A percentile compares a stretch with the other conserved stretches of the same genome.
Evolutionary conservation across 805 yeast species (phyloP).

Genomic region (Suhomyces sp.): DNA sequence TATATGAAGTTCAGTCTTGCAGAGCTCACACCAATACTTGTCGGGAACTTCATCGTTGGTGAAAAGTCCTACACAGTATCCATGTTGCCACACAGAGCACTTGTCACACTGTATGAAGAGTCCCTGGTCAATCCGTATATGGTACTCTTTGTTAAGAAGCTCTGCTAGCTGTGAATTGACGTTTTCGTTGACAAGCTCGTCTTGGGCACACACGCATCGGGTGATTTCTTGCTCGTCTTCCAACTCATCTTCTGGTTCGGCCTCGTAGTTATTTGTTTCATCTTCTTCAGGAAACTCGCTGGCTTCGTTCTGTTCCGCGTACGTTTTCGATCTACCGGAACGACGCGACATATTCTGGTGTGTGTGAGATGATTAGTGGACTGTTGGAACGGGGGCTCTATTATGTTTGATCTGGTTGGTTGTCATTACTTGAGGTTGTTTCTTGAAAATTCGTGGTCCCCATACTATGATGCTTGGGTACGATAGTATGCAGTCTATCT

Average conservation of each 20-base stretch:
- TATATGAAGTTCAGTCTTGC: conserved; percentile 82
- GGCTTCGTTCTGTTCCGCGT: conserved; percentile 14
- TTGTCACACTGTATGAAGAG: conserved; percentile 81
- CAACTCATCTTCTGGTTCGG: conserved; percentile 21
- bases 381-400: too few relatives aligned
- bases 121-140: conserved; percentile 51
- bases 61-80: conserved; percentile 85
- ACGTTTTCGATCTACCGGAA: conserved; percentile 25
- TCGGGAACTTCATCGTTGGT: conserved; percentile 81
- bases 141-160: conserved; percentile 31
- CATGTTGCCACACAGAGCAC: conserved; percentile 98
- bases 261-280: conserved; percentile 20
- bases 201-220: conserved; percentile 43
- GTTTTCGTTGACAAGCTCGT: conserved; percentile 29
- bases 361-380: too few relatives aligned
- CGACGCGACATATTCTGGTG: conserved; percentile 35
- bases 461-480: too few relatives aligned
- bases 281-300: conserved; percentile 16
- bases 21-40: conserved; percentile 90
- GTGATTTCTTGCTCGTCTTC: conserved; percentile 44
- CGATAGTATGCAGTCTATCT: too few relatives aligned
- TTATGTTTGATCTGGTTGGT: too few relatives aligned
- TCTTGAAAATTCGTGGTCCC: too few relatives aligned
- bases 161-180: conserved; percentile 26
- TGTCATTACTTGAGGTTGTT: too few relatives aligned